These are phyloP conservation scores for Rosa lucieae DNA, from an alignment of 306 rosid species.

Conservation along the genomic window DNA sequence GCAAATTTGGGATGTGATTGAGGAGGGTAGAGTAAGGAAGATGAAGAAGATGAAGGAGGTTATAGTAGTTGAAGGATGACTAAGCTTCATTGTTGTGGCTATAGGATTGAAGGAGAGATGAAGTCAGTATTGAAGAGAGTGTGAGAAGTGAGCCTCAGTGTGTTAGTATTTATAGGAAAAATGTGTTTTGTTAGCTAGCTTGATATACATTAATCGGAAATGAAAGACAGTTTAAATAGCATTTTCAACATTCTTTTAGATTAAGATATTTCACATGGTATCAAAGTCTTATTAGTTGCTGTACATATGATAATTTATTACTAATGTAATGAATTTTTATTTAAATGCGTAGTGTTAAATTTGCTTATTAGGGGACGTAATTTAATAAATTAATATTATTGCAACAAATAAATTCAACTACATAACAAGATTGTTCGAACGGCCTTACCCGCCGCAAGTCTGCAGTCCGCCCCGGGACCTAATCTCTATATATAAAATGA, in stretches of 20 bases:
- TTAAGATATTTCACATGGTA: neutral
- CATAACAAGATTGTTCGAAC: no score
- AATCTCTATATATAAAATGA: neutral
- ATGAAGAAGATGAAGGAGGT: conserved; percentile 30
- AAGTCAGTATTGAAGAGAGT: neutral
- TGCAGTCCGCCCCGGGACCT: neutral
- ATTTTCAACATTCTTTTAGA: no score
- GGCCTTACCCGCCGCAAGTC: neutral
- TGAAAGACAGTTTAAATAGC: neutral
- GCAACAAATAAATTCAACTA: no score
- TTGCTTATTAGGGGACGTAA: no score
- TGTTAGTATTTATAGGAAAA: neutral
- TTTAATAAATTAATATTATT: no score
- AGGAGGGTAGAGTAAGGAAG: conserved; percentile 22
- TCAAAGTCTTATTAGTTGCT: no score
- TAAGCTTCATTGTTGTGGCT: conserved; percentile 27
- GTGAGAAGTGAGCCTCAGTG: conserved; percentile 22
- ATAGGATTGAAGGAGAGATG: neutral
- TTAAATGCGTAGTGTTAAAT: no score
- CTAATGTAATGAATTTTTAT: no score
- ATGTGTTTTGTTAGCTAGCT: neutral
- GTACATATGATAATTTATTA: no score
- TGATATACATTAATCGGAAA: neutral
- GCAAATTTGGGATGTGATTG: conserved; percentile 56
- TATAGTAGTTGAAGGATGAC: neutral